Base-by-base conservation (phyloP, 2,329 filamentous ascomycete genomes). In the Phialophora tarda region DNA sequence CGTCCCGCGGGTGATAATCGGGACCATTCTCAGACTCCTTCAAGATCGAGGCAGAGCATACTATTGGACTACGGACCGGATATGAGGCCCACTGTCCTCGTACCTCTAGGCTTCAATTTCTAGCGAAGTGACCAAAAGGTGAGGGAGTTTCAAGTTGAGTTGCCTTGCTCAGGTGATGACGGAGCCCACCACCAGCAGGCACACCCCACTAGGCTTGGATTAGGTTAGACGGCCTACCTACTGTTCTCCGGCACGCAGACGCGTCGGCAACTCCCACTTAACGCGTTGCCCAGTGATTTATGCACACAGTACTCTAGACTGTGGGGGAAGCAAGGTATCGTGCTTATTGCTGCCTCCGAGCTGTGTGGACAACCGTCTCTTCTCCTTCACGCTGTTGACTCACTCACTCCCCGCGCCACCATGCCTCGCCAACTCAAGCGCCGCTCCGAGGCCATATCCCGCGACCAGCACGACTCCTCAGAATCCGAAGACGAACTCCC, bases 371-470 rank as follows among this genome's bases (percentile, higher is more conserved):
- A 55, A 55, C 53, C 21, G 23, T 30, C 28, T 28, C 24, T 34
- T 50, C 21, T 8, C 2, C 41, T 50, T 4, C 21, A 7, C 14
- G n/a, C 41, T 6, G 23, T 51, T 23, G 32, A 59, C 59, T 62
- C 51, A 47, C 60, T 21, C 28, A 11, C 26, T n/a, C 21, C 26
- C 24, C n/a, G 23, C 10, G n/a, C 14, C 44, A 63, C 41, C 10
- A 72, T 72, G 71, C 69, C 71, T 23, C 68, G 57, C 30, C 59
- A 32, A 7, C 63, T 65, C 44, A 72, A 72, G 47, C 66, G 71
- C 32, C 70, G 71, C 26, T 62, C 70, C 12, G 71, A 69, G 11
- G 70, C 65, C 28, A 73, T 73, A 53, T 73, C 71, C 24, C 67
- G 69, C 32, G 66, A 69, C 51, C 48, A 64, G 2, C 67, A 65